A percentile compares a stretch with the other conserved stretches of the same genome.
phyloP scores from a whole-genome alignment of 805 yeast genomes.

The Candida nanaspora region DNA sequence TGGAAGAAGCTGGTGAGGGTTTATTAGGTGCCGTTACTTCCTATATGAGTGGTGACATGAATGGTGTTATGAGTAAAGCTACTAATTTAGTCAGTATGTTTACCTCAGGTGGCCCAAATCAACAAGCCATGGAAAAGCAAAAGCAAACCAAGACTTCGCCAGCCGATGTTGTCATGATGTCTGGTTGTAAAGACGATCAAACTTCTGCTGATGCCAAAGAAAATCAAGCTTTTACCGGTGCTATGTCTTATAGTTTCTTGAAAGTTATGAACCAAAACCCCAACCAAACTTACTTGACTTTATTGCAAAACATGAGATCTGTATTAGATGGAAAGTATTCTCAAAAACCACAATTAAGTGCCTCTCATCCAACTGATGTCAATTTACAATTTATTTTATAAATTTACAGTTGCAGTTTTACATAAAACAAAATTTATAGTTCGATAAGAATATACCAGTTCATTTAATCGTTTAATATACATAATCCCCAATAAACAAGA shows the following conservation, averaged over 20 bases:
- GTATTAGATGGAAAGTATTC: constrained; percentile 49
- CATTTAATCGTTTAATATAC: no score
- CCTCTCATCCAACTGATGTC: constrained; percentile 54
- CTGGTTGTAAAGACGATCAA: constrained; percentile 72
- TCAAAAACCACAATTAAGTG: constrained; percentile 67
- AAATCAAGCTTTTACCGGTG: constrained; percentile 61
- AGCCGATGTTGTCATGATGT: constrained; percentile 60
- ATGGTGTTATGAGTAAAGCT: constrained; percentile 32
- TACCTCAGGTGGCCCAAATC: constrained; percentile 30
- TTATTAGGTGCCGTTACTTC: constrained; percentile 47
- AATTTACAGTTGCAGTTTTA: no score
- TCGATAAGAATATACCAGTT: no score
- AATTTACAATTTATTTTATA: constrained; percentile 3
- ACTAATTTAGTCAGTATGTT: constrained; percentile 34
- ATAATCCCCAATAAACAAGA: no score
- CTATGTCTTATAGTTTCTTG: constrained; percentile 68
- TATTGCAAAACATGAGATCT: constrained; percentile 57
- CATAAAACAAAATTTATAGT: no score
- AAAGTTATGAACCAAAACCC: constrained; percentile 47
- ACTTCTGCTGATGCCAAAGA: constrained; percentile 72
- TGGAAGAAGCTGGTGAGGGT: constrained; percentile 60
- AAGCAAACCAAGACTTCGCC: constrained; percentile 51
- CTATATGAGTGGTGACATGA: constrained; percentile 47
- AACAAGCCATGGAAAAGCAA: constrained; percentile 28
- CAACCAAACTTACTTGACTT: constrained; percentile 52